These are phyloP conservation scores for Dryas drummondii DNA, from an alignment of 306 rosid species.

Conservation along the genomic window DNA sequence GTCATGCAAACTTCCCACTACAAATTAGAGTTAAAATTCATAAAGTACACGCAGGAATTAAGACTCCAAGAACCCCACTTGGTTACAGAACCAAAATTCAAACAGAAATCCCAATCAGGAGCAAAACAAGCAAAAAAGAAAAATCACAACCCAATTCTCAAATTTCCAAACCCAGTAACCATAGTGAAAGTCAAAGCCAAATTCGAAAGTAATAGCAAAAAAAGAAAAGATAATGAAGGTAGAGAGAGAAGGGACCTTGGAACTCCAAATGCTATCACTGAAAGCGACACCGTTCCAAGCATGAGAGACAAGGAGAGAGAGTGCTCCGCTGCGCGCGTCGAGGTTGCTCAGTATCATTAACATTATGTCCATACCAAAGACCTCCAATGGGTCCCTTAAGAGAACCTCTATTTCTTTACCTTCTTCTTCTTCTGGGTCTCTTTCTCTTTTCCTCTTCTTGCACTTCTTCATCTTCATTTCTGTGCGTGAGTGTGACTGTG, in stretches of 20 bases:
- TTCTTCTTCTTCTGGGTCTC: conserved; percentile 1
- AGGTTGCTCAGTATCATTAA: conserved; percentile 29
- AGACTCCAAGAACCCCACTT: background rate
- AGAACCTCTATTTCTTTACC: background rate
- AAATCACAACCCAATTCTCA: conserved; percentile 1
- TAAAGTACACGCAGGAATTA: background rate
- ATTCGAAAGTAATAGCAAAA: background rate
- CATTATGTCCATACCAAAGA: conserved; percentile 36
- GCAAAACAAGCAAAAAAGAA: background rate
- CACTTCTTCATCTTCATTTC: no score
- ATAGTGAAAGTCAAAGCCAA: background rate
- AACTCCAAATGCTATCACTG: conserved; percentile 39
- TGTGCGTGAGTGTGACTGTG: no score
- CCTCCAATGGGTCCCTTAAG: conserved; percentile 36
- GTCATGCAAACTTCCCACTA: background rate
- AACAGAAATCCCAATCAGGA: background rate
- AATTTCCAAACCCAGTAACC: background rate
- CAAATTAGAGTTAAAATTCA: no score
- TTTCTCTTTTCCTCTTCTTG: background rate
- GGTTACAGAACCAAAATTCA: background rate
- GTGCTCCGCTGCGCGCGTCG: conserved; percentile 52
- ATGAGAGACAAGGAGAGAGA: conserved; percentile 43
- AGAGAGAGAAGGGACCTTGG: conserved; percentile 34
- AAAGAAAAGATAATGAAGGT: background rate
- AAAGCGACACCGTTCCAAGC: conserved; percentile 43